Evolutionary conservation across 257 asterid genomes (phyloP).

Genomic region (Penstemon davidsonii): DNA sequence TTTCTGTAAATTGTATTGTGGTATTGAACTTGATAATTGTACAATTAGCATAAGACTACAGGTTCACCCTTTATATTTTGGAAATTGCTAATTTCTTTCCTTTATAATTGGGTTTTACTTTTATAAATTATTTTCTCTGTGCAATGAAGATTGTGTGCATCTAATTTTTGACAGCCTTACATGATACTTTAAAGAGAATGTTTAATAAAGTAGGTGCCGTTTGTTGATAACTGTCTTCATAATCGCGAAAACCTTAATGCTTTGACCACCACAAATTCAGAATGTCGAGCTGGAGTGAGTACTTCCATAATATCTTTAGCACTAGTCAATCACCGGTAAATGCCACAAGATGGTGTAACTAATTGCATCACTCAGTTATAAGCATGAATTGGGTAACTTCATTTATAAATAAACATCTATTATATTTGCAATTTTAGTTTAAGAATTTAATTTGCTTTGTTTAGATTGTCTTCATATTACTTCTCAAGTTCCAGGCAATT

Average conservation of each 20-base stretch:
- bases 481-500: conserved; percentile 3
- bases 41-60: conserved; percentile 4
- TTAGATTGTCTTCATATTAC: conserved; percentile 11
- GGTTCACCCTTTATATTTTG: conserved; percentile 2
- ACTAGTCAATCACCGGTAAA: no score
- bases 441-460: conserved; percentile 16
- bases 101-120: conserved; percentile 6
- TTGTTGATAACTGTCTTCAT: conserved; percentile 8
- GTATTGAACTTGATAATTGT: conserved; percentile 20
- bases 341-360: no score
- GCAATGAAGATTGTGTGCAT: conserved; percentile 1
- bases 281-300: no score
- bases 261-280: no score
- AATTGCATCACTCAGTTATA: no score
- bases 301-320: no score
- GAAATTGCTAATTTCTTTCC: conserved; percentile 5
- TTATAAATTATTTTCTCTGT: conserved; percentile 3
- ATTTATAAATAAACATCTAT: no score
- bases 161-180: background rate
- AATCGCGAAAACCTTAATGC: no score
- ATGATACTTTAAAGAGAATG: conserved; percentile 8
- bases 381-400: no score
- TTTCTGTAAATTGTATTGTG: background rate
- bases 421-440: background rate
- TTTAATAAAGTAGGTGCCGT: conserved; percentile 3